Base-by-base conservation (phyloP, 257 asterid genomes). In the Catharanthus roseus region DNA sequence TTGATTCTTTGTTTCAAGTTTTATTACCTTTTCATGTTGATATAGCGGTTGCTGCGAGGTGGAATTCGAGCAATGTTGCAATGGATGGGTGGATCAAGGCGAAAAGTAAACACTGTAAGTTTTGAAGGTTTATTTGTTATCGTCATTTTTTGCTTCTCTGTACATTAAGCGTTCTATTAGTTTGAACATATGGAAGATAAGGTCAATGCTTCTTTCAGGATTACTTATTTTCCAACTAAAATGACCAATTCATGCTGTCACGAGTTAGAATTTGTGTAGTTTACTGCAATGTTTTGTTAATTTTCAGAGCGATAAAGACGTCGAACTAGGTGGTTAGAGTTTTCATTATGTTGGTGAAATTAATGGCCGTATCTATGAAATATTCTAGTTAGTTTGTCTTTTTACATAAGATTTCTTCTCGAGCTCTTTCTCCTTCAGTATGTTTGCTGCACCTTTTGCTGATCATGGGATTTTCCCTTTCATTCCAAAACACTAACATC, bases 31-130 rank as follows among this genome's bases (percentile, higher is more conserved):
- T 62, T 6, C 39, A 6, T 3, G 39, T 23, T 29, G 44, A 69
- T 66, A 38, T 68, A 16, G 54, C 47, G 41, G 42, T 53, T 11
- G 55, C 19, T 45, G 34, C 19, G 72, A 65, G 71, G 21, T 69
- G 69, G 57, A 15, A 12, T 13, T 60, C 38, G 34, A 75, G 81
- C 70, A 50, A 92, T 92, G 98, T 81, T 92, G 77, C 98, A 92
- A 80, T 92, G 98, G 98, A 88, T 88, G 98, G 98, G 98, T 72
- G 98, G 98, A 81, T 85, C 97, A 36, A 83, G 97, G 82, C 82
- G 96, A 81, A 90, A 90, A 82, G 90, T 90, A 41, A 74, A 87
- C 34, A 72, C 93, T 26, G 96, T 92, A 82, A 88, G 96, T 84
- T n/a, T 65, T 62, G 49, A 58, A 36, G 64, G 1, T 42, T 64